phyloP scores from a whole-genome alignment of 805 yeast species.

The Monosporozyma aquatica region DNA sequence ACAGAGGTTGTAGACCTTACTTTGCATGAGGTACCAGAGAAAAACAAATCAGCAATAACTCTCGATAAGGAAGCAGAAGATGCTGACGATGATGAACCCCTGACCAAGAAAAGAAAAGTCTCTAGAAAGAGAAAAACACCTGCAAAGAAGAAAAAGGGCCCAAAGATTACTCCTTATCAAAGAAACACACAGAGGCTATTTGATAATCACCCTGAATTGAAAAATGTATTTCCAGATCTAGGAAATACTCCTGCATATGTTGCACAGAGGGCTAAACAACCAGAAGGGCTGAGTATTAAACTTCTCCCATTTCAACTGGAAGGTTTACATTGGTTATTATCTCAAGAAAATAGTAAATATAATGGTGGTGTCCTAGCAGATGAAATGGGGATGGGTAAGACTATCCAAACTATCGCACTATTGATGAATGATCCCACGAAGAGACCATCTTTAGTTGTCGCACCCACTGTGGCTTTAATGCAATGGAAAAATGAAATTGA shows the following conservation, averaged over 20 bases:
- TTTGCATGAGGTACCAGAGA: too few relatives aligned
- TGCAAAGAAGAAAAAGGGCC: slow-evolving; percentile 30
- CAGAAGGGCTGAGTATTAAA: slow-evolving; percentile 62
- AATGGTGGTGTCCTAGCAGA: slow-evolving; percentile 93
- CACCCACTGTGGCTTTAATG: slow-evolving; percentile 97
- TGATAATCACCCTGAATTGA: slow-evolving; percentile 70
- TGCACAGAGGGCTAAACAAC: slow-evolving; percentile 59
- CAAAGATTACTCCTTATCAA: slow-evolving; percentile 58
- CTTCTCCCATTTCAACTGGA: slow-evolving; percentile 88
- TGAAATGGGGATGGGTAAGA: slow-evolving; percentile 99
- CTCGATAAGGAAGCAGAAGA: background rate
- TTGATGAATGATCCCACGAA: slow-evolving; percentile 60
- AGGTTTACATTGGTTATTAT: slow-evolving; percentile 81
- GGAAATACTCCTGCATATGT: slow-evolving; percentile 37
- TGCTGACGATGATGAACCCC: slow-evolving; percentile 18
- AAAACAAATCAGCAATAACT: too few relatives aligned
- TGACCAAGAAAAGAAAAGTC: slow-evolving; percentile 18
- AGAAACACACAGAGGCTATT: slow-evolving; percentile 60
- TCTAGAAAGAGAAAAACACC: slow-evolving; percentile 13
- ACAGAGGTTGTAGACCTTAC: slow-evolving; percentile 3
- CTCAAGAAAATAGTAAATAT: slow-evolving; percentile 72
- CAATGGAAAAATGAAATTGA: slow-evolving; percentile 96
- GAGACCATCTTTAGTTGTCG: slow-evolving; percentile 80
- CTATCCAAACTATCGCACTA: slow-evolving; percentile 89
- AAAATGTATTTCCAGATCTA: slow-evolving; percentile 60